Evolutionary conservation across 2,329 filamentous ascomycete genomes (phyloP).

Genomic region (Ploettnerulaceae sp.): DNA sequence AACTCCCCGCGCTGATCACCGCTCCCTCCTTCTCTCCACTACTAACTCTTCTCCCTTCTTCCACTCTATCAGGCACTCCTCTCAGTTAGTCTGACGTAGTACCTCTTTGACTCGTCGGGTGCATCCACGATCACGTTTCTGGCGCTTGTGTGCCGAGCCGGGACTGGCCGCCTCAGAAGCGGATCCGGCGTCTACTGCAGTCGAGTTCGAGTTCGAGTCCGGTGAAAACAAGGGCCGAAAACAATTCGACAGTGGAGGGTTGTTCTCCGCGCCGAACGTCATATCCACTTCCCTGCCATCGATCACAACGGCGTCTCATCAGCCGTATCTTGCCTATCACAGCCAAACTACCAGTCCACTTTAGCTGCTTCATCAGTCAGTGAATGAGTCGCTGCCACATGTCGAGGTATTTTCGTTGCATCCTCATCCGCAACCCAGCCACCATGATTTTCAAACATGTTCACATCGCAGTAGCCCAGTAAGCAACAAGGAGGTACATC

Average conservation of each 20-base stretch:
- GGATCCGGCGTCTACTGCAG: neutral
- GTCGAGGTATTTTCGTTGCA: neutral
- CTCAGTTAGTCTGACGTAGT: no score
- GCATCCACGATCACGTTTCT: no score
- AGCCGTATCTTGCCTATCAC: neutral
- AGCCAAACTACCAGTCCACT: slow-evolving; percentile 1
- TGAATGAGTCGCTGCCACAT: neutral
- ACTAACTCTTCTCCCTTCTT: neutral
- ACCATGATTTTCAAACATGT: neutral
- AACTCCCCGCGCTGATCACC: neutral
- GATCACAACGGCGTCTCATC: neutral
- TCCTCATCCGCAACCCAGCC: neutral
- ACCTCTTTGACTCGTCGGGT: no score
- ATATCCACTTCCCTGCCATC: neutral
- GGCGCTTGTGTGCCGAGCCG: slow-evolving; percentile 3
- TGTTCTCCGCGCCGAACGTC: slow-evolving; percentile 1
- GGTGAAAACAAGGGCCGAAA: neutral
- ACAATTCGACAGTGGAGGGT: neutral
- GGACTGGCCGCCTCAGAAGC: slow-evolving; percentile 6
- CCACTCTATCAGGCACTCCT: no score
- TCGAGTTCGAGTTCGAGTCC: no score
- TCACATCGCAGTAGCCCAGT: neutral
- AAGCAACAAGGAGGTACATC: no score
- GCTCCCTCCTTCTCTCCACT: neutral
- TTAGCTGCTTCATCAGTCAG: neutral